Evolutionary conservation across 805 yeast species (phyloP).

Genomic region (Saturnispora galanensis): DNA sequence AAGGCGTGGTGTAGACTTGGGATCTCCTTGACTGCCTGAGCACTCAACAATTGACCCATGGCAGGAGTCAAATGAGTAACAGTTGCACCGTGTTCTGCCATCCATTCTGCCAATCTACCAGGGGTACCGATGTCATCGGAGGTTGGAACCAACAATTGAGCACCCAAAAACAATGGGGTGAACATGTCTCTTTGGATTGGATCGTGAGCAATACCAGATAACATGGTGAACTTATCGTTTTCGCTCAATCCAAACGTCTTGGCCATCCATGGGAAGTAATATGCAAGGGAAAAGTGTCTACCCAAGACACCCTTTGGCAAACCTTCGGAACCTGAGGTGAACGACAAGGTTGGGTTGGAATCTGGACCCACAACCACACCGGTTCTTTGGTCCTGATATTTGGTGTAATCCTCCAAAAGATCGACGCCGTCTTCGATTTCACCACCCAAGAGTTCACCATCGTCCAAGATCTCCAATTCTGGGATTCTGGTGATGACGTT

Average conservation of each 20-base stretch:
- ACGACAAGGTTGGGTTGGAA: slow-evolving; percentile 90
- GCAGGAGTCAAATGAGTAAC: slow-evolving; percentile 99
- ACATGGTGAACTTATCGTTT: slow-evolving; percentile 89
- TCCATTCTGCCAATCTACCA: slow-evolving; percentile 95
- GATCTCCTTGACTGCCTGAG: slow-evolving; percentile 85
- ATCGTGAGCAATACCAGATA: slow-evolving; percentile 98
- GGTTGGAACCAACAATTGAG: slow-evolving; percentile 86
- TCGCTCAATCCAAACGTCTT: slow-evolving; percentile 66
- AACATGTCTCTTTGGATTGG: slow-evolving; percentile 99
- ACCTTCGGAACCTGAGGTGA: slow-evolving; percentile 98
- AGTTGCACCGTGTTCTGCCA: slow-evolving; percentile 81
- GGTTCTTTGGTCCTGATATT: slow-evolving; percentile 48
- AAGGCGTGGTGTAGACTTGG: slow-evolving; percentile 89
- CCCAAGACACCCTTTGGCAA: slow-evolving; percentile 98
- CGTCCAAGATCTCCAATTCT: slow-evolving; percentile 63
- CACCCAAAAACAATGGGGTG: slow-evolving; percentile 94
- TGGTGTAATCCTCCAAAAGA: slow-evolving; percentile 37
- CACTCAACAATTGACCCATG: slow-evolving; percentile 95
- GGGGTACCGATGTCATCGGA: slow-evolving; percentile 98
- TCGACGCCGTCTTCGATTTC: slow-evolving; percentile 32
- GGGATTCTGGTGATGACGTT: slow-evolving; percentile 67
- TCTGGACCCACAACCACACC: slow-evolving; percentile 97
- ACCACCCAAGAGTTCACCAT: slow-evolving; percentile 66
- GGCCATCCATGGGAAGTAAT: slow-evolving; percentile 99
- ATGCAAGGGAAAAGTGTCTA: slow-evolving; percentile 92